Base-by-base conservation (phyloP, 768 basidiomycete genomes). In the Lepiota brunneoincarnata region DNA sequence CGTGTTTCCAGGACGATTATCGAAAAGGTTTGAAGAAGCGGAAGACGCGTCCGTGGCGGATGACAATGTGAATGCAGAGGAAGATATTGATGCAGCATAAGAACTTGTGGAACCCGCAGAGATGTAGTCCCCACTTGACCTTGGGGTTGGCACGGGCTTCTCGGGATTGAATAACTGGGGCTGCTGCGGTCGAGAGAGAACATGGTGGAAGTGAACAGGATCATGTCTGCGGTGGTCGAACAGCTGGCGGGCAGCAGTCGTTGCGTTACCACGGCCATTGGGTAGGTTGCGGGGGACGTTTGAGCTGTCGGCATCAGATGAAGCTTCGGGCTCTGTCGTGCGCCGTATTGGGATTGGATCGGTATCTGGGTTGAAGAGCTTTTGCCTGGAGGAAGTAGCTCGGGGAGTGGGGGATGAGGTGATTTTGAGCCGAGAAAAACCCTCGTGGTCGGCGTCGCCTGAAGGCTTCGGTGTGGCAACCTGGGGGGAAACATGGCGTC, bases 191-290 rank as follows among this genome's bases (percentile, higher is more conserved):
- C 84, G 80, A 3, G 81, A 72, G 34, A 83, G 77, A 31, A 85
- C 80, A 24, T 48, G 31, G 36, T 82, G 74, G 69, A 98, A 98
- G 10, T 88, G 82, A 28, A 93, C 82, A 0, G 97, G 93, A 67
- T 98, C 92, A 67, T 98, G 91, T 63, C 91, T 86, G 36, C 90
- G 79, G 55, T 90, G 91, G 64, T 98, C 93, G 54, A 93, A 95
- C 0, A 97, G 81, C 57, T 88, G 89, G 38, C 84, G 72, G 28
- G 53, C 53, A 38, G 53, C 53, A 18, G 47, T 48, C 6, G 77
- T 67, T 2, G 75, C 59, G 23, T 65, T 67, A 35, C 67, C 65
- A 26, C 68, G 61, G 15, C 66, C 64, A n/a, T 69, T 68, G 17
- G 67, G 55, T 23, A 64, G 63, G 51, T 63, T 60, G 24, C 71